These are phyloP conservation scores for Geranium incanum DNA, from an alignment of 441 rosid genomes.

Conservation along the genomic window DNA sequence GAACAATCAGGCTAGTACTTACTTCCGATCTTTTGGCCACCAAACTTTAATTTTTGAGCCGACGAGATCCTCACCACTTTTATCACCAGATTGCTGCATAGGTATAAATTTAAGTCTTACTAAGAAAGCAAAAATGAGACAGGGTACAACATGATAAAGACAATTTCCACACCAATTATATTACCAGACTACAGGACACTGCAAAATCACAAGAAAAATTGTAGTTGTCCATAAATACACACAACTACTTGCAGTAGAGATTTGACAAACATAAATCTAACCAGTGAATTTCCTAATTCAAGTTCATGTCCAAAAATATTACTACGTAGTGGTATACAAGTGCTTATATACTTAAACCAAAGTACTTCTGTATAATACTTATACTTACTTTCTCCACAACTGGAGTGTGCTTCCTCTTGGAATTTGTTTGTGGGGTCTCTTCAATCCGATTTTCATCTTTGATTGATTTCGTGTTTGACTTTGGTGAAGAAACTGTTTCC, in stretches of 20 bases:
- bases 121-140: background rate
- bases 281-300: background rate
- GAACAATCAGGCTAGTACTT: constrained; percentile 26
- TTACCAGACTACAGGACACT: background rate
- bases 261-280: background rate
- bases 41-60: constrained; percentile 73
- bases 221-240: background rate
- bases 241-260: background rate
- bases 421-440: constrained; percentile 51
- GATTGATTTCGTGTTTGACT: constrained; percentile 37
- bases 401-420: constrained; percentile 53
- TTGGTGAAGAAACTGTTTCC: constrained; percentile 57
- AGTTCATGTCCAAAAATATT: background rate
- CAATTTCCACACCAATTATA: background rate
- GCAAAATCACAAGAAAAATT: background rate
- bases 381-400: constrained; percentile 52
- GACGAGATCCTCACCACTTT: constrained; percentile 44
- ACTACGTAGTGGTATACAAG: background rate
- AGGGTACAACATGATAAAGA: constrained; percentile 8
- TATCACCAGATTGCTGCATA: constrained; percentile 51
- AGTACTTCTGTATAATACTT: constrained; percentile 16
- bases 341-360: background rate
- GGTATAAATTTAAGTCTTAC: constrained; percentile 22
- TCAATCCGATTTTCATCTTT: constrained; percentile 42
- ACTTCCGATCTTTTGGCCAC: constrained; percentile 90